Evolutionary conservation across 768 basidiomycete genomes (phyloP).

Genomic region (Chiua virens): DNA sequence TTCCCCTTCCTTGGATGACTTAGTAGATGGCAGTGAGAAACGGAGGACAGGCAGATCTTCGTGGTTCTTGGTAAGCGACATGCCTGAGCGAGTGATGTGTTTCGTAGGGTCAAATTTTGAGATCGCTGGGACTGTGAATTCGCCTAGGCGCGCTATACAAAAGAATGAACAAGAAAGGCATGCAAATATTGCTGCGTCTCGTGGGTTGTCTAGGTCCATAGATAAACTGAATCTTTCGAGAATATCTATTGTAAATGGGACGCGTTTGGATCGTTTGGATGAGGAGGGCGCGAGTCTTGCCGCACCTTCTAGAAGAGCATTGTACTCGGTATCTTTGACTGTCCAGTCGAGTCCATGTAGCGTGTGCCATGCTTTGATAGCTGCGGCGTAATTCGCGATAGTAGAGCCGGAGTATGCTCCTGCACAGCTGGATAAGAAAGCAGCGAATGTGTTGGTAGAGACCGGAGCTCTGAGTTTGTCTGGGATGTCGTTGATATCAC

Average conservation of each 20-base stretch:
- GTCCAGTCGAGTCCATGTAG: constrained; percentile 9
- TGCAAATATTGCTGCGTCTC: constrained; percentile 38
- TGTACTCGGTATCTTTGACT: not conserved
- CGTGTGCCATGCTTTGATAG: constrained; percentile 47
- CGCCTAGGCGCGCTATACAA: constrained; percentile 32
- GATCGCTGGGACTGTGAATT: constrained; percentile 2
- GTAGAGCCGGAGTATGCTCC: constrained; percentile 34
- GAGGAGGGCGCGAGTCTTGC: constrained; percentile 1
- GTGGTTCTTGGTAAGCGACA: not conserved
- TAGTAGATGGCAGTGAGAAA: not conserved
- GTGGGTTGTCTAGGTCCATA: constrained; percentile 27
- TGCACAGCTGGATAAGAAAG: constrained; percentile 32
- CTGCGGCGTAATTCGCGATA: constrained; percentile 39
- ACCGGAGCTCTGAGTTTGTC: constrained; percentile 36
- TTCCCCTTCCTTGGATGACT: not conserved
- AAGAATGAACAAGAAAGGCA: constrained; percentile 41
- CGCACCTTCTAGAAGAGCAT: not conserved
- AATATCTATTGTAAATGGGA: constrained; percentile 28
- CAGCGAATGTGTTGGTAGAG: constrained; percentile 15
- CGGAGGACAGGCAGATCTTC: not conserved
- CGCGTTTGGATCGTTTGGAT: constrained; percentile 28
- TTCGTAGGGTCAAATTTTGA: not conserved
- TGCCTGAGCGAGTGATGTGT: not conserved
- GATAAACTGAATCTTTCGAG: not conserved
- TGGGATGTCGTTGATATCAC: constrained; percentile 33